A percentile compares a stretch with the other conserved stretches of the same genome.
phyloP scores from a whole-genome alignment of 2,329 filamentous ascomycete species.

The Metarhizium rileyi region DNA sequence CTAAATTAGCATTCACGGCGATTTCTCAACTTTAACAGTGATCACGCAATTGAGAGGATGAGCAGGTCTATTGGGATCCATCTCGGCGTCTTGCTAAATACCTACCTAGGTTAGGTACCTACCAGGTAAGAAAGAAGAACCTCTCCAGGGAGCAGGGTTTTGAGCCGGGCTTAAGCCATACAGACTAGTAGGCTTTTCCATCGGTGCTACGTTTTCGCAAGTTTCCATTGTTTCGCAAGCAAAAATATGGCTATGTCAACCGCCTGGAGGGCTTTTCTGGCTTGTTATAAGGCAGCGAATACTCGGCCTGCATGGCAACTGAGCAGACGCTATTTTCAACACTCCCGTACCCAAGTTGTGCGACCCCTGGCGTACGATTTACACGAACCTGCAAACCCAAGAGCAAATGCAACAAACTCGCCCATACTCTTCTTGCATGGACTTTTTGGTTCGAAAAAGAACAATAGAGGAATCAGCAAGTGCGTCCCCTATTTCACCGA shows the following conservation, averaged over 20 bases:
- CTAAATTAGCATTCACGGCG: no score
- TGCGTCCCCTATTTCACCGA: conserved; percentile 34
- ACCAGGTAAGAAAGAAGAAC: no score
- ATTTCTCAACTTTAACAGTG: no score
- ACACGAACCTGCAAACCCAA: conserved; percentile 44
- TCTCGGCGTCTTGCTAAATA: no score
- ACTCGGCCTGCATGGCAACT: background rate
- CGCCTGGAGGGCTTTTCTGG: background rate
- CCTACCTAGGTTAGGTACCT: no score
- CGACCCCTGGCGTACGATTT: conserved; percentile 52
- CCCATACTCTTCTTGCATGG: conserved; percentile 88
- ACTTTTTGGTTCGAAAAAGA: conserved; percentile 89
- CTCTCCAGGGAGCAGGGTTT: no score
- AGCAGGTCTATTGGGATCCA: no score
- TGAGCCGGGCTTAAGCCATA: no score
- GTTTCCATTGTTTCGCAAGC: background rate
- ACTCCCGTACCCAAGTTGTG: conserved; percentile 6
- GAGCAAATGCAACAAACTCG: conserved; percentile 28
- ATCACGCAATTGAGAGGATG: no score
- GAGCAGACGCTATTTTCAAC: background rate
- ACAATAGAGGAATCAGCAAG: conserved; percentile 93
- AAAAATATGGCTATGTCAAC: background rate
- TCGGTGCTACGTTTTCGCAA: no score
- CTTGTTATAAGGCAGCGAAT: background rate
- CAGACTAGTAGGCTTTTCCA: no score